Percentiles rank a stretch among this genome's conserved stretches.
Conservation (phyloP, 495 filamentous ascomycete species). For the Neurospora africana region DNA sequence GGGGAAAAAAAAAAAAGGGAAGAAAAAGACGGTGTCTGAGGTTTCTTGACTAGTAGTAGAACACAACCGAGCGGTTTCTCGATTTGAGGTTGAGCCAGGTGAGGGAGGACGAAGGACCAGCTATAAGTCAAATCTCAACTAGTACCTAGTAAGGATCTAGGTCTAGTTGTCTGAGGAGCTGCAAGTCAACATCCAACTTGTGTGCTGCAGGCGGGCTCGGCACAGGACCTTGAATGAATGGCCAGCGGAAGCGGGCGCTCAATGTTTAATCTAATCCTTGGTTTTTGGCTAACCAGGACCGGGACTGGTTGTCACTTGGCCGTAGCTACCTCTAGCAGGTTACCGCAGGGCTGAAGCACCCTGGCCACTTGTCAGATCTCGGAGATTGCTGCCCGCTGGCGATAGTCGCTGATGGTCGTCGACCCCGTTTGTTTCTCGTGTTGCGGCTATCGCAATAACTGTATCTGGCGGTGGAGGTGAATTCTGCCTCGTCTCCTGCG, state of each 20-base stretch:
- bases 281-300: background rate
- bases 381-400: background rate
- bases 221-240: background rate
- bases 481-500: background rate
- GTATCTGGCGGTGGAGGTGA: background rate
- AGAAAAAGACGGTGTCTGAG: background rate
- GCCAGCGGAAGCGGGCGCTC: background rate
- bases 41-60: background rate
- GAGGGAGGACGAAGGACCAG: background rate
- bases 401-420: background rate
- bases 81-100: background rate
- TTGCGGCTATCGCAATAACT: background rate
- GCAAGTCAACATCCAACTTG: background rate
- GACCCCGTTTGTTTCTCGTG: background rate
- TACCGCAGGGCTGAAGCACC: background rate
- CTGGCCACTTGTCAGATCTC: background rate
- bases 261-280: background rate
- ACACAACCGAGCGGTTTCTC: background rate
- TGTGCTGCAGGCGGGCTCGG: background rate
- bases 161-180: background rate
- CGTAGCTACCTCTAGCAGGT: no score
- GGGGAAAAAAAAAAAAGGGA: background rate
- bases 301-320: background rate
- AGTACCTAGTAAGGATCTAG: background rate
- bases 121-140: background rate